Evolutionary conservation across 2,329 filamentous ascomycete genomes (phyloP).

Genomic region (Penicillium sp.): DNA sequence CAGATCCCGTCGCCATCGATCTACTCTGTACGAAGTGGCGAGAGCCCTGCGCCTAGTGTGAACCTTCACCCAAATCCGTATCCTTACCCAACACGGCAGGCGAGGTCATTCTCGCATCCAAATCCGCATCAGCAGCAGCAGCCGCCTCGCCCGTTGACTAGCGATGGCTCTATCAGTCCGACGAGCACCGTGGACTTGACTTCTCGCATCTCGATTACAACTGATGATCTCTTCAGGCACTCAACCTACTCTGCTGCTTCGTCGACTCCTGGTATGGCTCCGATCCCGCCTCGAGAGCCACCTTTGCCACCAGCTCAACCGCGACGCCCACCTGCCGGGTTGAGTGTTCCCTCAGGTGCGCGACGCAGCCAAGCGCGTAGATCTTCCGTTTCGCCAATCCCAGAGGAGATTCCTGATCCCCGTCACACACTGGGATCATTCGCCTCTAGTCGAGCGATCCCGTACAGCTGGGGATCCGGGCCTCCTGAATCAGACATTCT

Average conservation of each 20-base stretch:
- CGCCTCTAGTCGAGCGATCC: slow-evolving; percentile 71
- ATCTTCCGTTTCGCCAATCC: slow-evolving; percentile 73
- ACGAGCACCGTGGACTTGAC: slow-evolving; percentile 24
- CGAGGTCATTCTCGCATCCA: slow-evolving; percentile 31
- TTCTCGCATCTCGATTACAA: slow-evolving; percentile 28
- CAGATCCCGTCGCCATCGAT: slow-evolving; percentile 39
- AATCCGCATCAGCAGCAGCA: slow-evolving; percentile 18
- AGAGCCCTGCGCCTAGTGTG: slow-evolving; percentile 26
- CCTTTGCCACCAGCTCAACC: slow-evolving; percentile 20
- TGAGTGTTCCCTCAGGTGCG: slow-evolving; percentile 29
- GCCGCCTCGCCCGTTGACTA: slow-evolving; percentile 15
- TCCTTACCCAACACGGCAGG: slow-evolving; percentile 19
- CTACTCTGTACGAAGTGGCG: slow-evolving; percentile 32
- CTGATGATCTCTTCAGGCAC: slow-evolving; percentile 31
- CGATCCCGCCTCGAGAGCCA: slow-evolving; percentile 22
- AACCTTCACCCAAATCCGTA: slow-evolving; percentile 4
- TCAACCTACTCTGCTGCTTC: slow-evolving; percentile 30
- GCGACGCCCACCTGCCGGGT: slow-evolving; percentile 27
- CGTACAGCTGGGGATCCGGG: slow-evolving; percentile 63
- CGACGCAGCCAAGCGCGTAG: slow-evolving; percentile 56
- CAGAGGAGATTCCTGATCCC: slow-evolving; percentile 63
- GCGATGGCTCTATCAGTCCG: slow-evolving; percentile 21
- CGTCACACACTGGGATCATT: slow-evolving; percentile 59
- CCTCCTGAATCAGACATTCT: slow-evolving; percentile 51
- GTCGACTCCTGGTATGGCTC: slow-evolving; percentile 32